Base-by-base conservation (phyloP, 2,329 filamentous ascomycete species). In the Xylaria polymorpha region DNA sequence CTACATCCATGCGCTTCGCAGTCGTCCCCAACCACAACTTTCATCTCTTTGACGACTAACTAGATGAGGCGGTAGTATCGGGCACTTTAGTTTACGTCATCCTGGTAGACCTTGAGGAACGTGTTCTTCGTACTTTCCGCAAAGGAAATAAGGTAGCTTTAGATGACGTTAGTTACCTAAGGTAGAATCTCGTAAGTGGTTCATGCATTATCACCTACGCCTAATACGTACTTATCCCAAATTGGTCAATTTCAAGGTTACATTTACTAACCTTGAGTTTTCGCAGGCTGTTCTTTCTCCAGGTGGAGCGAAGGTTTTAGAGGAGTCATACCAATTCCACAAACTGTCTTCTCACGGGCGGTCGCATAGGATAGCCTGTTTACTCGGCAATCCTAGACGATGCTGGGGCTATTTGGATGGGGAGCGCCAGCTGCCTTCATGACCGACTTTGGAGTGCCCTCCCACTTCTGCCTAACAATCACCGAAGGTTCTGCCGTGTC, bases 1-100 rank as follows among this genome's bases (percentile, higher is more conserved):
- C 65, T 62, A 62, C 41, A 15, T 53, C 18, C 29, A 35, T 63
- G 32, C 41, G 66, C 61, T 63, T 66, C 20, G 20, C 22, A 53
- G 37, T 18, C 44, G 48, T 59, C 12, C 10, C 35, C 37, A 25
- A 66, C 37, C 18, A 32, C 29, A 55, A 39, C 12, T 41, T 59
- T 29, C 55, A 53, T 50, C 43, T 41, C 50, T 59, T 61, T 35
- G 57, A 66, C 25, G 37, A 43, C 14, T 6, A 12, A 12, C 46
- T 32, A 57, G 25, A 61, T 29, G 59, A 48, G 15, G 58, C 15
- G n/a, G 39, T 18, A 50, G 32, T 22, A 62, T 39, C 46, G 35
- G 35, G 56, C 46, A 66, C 35, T 39, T 50, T n/a, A 44, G 35
- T 61, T 43, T 39, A 43, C 35, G 43, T 51, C 60, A 55, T 25